phyloP scores from a whole-genome alignment of 2,329 filamentous ascomycete genomes.

The Mycosphaerella arachidis region DNA sequence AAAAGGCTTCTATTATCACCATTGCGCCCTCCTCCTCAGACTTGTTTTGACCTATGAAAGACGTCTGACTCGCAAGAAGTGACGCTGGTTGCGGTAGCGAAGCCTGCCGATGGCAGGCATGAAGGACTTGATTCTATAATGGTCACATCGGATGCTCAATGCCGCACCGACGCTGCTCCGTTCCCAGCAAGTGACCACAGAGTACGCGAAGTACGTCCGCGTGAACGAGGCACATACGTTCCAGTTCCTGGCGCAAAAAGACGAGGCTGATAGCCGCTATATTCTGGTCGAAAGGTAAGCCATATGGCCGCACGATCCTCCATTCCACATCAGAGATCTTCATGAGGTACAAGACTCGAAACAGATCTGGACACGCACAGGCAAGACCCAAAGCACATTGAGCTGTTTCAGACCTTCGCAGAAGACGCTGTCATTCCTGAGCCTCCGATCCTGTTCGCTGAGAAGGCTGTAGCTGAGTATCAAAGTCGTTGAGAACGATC shows the following conservation, averaged over 20 bases:
- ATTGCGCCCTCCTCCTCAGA: not conserved
- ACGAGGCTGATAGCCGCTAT: not conserved
- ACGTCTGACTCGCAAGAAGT: not conserved
- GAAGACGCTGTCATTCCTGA: not conserved
- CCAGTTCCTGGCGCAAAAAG: not conserved
- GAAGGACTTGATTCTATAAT: not conserved
- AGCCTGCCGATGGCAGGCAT: not conserved
- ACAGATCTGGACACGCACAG: not conserved
- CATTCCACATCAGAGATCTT: not conserved
- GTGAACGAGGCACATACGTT: not conserved
- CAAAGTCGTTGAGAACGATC: not conserved
- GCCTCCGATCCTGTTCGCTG: not conserved
- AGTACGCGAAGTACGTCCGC: not conserved
- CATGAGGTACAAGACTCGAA: not conserved
- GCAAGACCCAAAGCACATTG: not conserved
- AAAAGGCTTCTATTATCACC: not conserved
- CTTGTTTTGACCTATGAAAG: not conserved
- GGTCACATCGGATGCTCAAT: not conserved
- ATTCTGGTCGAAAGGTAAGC: not conserved
- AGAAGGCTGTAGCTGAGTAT: not conserved
- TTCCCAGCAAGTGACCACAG: not conserved
- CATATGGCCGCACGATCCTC: not conserved
- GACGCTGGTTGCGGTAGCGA: not conserved
- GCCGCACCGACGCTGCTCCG: not conserved
- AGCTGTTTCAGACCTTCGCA: not conserved